Percentiles rank a stretch among this genome's conserved stretches.
Conservation (phyloP, 192 early-diverging fungal genomes). For the Funneliformis mosseae region DNA sequence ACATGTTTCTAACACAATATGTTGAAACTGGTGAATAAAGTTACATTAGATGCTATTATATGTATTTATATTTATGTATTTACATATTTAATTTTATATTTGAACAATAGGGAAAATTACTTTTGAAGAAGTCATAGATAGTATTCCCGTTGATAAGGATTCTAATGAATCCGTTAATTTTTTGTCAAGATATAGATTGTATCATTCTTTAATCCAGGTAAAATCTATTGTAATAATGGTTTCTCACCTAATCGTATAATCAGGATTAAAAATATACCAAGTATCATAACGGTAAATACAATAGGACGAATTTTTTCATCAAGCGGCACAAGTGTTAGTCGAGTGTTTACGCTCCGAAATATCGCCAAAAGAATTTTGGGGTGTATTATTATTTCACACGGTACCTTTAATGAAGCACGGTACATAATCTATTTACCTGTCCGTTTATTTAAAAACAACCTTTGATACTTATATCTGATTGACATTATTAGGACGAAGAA, state of each 20-base stretch:
- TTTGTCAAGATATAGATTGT: conserved; percentile 12
- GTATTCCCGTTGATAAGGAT: conserved; percentile 13
- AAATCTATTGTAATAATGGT: not conserved
- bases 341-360: not conserved
- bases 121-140: not conserved
- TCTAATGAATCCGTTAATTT: conserved; percentile 20
- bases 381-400: not conserved
- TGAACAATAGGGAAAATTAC: conserved; percentile 15
- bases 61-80: not conserved
- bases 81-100: not conserved
- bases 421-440: not conserved
- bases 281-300: not conserved
- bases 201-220: conserved; percentile 17
- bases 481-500: not conserved
- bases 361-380: not conserved
- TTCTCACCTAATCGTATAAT: not conserved
- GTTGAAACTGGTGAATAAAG: conserved; percentile 13
- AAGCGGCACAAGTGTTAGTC: not conserved
- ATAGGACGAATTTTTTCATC: not conserved
- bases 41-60: not conserved
- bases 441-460: not conserved
- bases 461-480: not conserved
- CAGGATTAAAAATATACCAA: not conserved
- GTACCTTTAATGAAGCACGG: not conserved
- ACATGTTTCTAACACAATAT: conserved; percentile 15